Base-by-base conservation (phyloP, 2,329 filamentous ascomycete species). In the Trichoderma afroharzianum region DNA sequence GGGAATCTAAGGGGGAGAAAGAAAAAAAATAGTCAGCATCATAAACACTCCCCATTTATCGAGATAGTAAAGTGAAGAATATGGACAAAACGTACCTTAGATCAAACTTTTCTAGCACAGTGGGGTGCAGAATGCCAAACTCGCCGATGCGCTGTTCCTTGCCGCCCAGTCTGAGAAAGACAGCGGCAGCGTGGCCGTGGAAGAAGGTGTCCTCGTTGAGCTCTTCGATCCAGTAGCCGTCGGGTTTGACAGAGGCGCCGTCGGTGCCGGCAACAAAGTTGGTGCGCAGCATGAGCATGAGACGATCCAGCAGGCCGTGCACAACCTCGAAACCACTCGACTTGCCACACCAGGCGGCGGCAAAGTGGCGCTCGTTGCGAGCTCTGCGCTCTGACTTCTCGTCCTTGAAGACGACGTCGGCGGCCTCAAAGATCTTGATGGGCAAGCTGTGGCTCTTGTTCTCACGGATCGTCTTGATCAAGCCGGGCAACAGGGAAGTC, bases 261-360 rank as follows among this genome's bases (percentile, higher is more conserved):
- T 95, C 92, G 77, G 95, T 93, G 72, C 88, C 87, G 3, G 90
- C 92, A 72, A 96, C 83, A 84, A 97, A 97, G 55, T 90, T 88
- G 61, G 90, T 92, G 79, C 92, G 92, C 73, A 99, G 88, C 95
- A 98, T 98, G 73, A 93, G 85, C 88, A 99, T 92, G 74, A 98
- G 84, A 68, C 96, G 91, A 82, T 99, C 96, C 57, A 99, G 85
- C 75, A 99, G 87, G 71, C 96, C 96, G 83, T 99, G 97, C 3
- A 99, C 94, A 74, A 97, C 86, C 83, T 99, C 96, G 81, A 99
- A 99, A 55, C 97, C 96, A 76, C 92, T 94, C 4, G 91, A 93
- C 87, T 96, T 97, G 79, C 95, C 95, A 82, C 95, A 98, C 88
- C 92, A 97, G 1, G 94, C 95, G 11, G 95, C 96, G n/a, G 93